Conservation (phyloP, 331 rosid species). For the Quercus lobata region DNA sequence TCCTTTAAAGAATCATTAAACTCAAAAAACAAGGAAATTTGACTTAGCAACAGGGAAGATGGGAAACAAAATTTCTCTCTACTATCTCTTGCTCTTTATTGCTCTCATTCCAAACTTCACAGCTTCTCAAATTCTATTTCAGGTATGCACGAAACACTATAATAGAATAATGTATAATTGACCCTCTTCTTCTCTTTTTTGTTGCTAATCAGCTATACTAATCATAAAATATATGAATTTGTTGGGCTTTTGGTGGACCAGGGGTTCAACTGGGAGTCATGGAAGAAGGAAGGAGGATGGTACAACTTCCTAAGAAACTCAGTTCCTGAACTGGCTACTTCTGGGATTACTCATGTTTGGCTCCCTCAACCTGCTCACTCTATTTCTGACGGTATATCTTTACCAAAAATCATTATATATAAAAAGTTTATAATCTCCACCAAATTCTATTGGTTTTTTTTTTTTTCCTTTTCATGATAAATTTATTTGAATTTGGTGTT, state of each 20-base stretch:
- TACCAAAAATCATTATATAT: neutral
- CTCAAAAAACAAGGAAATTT: neutral
- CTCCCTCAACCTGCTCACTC: neutral
- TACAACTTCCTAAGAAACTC: neutral
- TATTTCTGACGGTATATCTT: neutral
- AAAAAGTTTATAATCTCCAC: neutral
- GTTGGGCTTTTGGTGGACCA: neutral
- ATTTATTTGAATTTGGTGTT: no score
- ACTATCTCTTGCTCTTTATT: neutral
- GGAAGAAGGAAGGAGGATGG: neutral
- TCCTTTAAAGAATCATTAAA: neutral
- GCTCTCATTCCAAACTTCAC: constrained; percentile 9
- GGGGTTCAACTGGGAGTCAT: neutral
- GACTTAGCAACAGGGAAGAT: neutral
- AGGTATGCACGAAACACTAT: neutral
- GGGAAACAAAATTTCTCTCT: neutral
- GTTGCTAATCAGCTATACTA: neutral
- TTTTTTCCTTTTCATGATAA: no score
- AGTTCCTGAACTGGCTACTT: neutral
- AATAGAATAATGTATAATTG: no score
- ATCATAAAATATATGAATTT: neutral
- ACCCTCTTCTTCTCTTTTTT: no score
- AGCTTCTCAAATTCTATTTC: constrained; percentile 18
- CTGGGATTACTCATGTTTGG: neutral
- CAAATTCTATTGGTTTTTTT: neutral